Evolutionary conservation across 2,329 filamentous ascomycete species (phyloP), one percentile per base, ranked within the genome.

Genomic region (Fusarium albidum): DNA sequence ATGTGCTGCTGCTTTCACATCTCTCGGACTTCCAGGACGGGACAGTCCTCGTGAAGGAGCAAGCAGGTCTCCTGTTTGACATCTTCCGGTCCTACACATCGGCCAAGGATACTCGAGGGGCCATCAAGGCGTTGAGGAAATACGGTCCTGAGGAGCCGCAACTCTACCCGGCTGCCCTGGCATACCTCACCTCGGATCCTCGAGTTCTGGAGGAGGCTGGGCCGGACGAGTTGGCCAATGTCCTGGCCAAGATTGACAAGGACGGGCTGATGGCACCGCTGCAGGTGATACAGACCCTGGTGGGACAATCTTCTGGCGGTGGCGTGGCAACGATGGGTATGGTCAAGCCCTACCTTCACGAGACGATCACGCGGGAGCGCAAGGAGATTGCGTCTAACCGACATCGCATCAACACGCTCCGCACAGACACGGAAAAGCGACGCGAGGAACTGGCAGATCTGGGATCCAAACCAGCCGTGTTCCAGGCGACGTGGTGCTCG

Each of bases 81-180:
- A 98, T 99, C 54, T 98, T 99, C 78, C 88, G 95, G 41, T 97
- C 94, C 1, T 97, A 96, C 71, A 96, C 94, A 2, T 87, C 92
- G 1, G 92, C 93, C 17, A 92, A 92, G 61, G 95, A 99, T 71
- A 99, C 95, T 1, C 81, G 84, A 33, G 94, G 95, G 9, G 94
- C 94, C 6, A 92, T 99, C 68, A 91, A 89, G 69, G 93, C 95
- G 0, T 79, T 99, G 33, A 85, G 86, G 55, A 97, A 96, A 73
- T 99, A 99, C 69, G 96, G 95, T 0, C 87, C 90, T 0, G 87
- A 93, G 63, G 94, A 98, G 66, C 93, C 94, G 1, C 90, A 94
- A 57, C 83, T 99, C 2, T 99, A 99, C 69, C 88, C 94, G 3
- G 92, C 95, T 9, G 95, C 95, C 0, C 80, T 99, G 14, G 87